phyloP scores from a whole-genome alignment of 331 rosid species.

The Telfairia occidentalis region DNA sequence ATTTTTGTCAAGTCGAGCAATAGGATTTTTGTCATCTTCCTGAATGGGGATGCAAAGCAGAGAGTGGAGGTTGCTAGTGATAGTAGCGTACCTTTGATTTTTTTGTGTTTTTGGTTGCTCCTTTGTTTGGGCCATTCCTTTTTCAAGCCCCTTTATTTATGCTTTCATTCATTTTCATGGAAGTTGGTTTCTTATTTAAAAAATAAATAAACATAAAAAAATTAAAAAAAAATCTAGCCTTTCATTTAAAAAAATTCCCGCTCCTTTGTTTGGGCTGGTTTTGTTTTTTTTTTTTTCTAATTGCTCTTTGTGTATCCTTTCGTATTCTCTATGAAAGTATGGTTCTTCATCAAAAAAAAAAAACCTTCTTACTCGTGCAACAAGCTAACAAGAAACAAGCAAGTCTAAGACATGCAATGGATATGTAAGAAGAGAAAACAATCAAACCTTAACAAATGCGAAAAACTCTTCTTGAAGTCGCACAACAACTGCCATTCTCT shows the following conservation, averaged over 20 bases:
- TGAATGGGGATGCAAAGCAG: neutral
- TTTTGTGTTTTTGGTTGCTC: neutral
- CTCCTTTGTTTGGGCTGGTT: neutral
- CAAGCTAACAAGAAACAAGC: neutral
- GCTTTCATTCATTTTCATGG: neutral
- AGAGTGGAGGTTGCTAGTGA: neutral
- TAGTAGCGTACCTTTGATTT: neutral
- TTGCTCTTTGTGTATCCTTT: neutral
- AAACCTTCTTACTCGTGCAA: neutral
- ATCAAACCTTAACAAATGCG: constrained; percentile 84
- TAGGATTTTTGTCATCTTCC: neutral
- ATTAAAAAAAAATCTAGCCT: neutral
- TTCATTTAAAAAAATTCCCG: neutral
- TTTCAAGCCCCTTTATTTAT: neutral
- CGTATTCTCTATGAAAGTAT: neutral
- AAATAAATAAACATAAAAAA: no score
- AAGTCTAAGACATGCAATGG: neutral
- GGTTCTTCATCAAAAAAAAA: neutral
- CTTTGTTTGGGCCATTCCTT: neutral
- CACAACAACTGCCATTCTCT: constrained; percentile 94
- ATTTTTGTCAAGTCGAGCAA: neutral
- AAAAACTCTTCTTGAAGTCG: constrained; percentile 84
- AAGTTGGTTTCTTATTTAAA: neutral
- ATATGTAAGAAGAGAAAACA: neutral
- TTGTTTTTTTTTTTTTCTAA: neutral